Percentiles rank a stretch among this genome's conserved stretches.
These are phyloP conservation scores for Entonaema liquescens DNA, from an alignment of 495 filamentous ascomycete genomes.

Conservation along the genomic window DNA sequence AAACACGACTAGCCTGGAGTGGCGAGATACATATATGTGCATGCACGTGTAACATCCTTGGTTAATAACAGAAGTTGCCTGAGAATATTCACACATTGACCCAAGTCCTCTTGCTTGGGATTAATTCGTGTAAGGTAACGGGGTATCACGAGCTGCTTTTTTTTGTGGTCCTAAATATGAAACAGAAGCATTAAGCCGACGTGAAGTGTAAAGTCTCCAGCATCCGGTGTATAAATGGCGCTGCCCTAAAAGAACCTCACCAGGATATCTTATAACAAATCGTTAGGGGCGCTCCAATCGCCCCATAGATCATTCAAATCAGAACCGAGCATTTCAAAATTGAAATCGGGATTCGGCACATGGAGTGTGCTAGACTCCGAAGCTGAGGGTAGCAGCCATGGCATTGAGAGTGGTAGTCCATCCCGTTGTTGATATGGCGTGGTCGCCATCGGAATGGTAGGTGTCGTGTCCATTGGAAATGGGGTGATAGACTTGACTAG, in stretches of 20 bases:
- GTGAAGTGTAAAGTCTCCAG: neutral
- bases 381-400: conserved; percentile 40
- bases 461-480: conserved; percentile 28
- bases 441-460: conserved; percentile 23
- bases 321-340: conserved; percentile 45
- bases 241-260: neutral
- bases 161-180: neutral
- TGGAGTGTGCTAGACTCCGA: conserved; percentile 30
- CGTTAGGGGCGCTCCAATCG: conserved; percentile 36
- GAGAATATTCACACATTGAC: neutral
- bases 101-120: neutral
- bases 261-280: conserved; percentile 24
- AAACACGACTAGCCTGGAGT: neutral
- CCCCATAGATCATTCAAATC: conserved; percentile 48
- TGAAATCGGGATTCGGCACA: conserved; percentile 44
- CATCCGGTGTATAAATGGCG: neutral
- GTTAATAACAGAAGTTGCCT: neutral
- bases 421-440: conserved; percentile 37
- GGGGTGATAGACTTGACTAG: conserved; percentile 36
- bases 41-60: no score
- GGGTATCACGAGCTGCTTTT: conserved; percentile 33
- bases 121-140: conserved; percentile 4
- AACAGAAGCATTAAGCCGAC: neutral
- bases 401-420: conserved; percentile 37
- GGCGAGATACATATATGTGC: neutral